A percentile compares a stretch with the other conserved stretches of the same genome.
These are phyloP conservation scores for Biscogniauxia sp. DNA, from an alignment of 2,329 filamentous ascomycete genomes.

Conservation along the genomic window DNA sequence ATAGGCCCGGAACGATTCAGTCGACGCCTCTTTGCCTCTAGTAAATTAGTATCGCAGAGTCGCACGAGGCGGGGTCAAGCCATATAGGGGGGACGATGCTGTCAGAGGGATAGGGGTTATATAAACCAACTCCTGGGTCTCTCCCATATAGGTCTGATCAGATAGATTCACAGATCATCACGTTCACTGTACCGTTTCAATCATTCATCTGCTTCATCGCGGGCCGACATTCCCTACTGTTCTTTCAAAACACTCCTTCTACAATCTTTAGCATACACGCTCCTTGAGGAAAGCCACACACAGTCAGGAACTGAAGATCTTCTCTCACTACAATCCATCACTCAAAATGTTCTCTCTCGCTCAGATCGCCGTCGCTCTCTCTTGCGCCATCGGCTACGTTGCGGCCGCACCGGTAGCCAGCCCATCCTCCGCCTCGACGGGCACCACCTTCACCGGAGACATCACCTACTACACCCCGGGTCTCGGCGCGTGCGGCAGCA, in stretches of 20 bases:
- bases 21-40: background rate
- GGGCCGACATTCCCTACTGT: background rate
- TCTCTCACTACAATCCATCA: conserved; percentile 1
- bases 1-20: background rate
- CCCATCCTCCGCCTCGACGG: background rate
- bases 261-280: background rate
- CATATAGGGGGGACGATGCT: background rate
- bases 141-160: background rate
- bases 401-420: conserved; percentile 8
- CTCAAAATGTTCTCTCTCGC: conserved; percentile 26
- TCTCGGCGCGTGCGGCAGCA: conserved; percentile 28
- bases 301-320: background rate
- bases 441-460: conserved; percentile 19
- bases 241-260: background rate
- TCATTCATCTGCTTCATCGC: background rate
- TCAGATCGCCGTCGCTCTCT: conserved; percentile 18
- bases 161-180: background rate
- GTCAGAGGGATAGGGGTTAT: background rate
- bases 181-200: background rate
- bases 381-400: conserved; percentile 14
- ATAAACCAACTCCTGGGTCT: background rate
- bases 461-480: conserved; percentile 30
- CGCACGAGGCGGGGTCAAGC: background rate
- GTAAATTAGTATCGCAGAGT: background rate
- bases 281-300: background rate